Conservation (phyloP, 768 basidiomycete genomes). For the Xerocomellus intermedius region DNA sequence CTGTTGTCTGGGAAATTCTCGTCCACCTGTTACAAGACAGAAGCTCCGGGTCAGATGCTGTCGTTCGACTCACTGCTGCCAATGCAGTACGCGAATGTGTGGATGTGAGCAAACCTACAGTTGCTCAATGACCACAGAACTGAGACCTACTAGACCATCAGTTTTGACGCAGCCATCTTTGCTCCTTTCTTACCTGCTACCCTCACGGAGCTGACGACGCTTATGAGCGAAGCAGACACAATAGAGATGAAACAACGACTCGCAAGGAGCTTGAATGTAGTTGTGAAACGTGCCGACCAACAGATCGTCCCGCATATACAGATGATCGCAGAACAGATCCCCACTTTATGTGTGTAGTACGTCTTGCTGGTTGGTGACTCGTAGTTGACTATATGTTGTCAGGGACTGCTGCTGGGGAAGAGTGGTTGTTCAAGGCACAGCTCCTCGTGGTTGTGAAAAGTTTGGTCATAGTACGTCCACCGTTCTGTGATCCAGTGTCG, state of each 20-base stretch:
- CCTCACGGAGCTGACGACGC: conserved; percentile 62
- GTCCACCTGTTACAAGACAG: conserved; percentile 72
- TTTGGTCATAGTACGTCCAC: conserved; percentile 56
- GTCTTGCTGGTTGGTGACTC: background rate
- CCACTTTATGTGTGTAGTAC: conserved; percentile 63
- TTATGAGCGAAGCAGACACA: conserved; percentile 72
- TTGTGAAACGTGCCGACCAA: conserved; percentile 53
- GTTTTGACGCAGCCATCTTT: conserved; percentile 63
- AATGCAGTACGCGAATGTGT: conserved; percentile 78
- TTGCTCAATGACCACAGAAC: background rate
- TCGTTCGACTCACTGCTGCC: conserved; percentile 85
- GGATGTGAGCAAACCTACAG: conserved; percentile 57
- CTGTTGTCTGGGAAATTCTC: conserved; percentile 77
- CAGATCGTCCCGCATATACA: conserved; percentile 69
- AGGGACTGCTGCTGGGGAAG: conserved; percentile 71
- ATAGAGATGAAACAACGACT: conserved; percentile 76
- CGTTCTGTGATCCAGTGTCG: background rate
- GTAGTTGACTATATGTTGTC: conserved; percentile 11
- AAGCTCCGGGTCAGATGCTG: conserved; percentile 70
- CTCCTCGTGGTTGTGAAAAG: conserved; percentile 70
- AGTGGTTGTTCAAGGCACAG: conserved; percentile 69
- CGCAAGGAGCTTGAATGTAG: conserved; percentile 61
- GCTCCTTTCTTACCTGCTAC: conserved; percentile 62
- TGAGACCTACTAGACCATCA: conserved; percentile 47
- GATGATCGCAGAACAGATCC: conserved; percentile 62